Conservation (phyloP, 2,329 filamentous ascomycete species). For the Neofusicoccum parvum region DNA sequence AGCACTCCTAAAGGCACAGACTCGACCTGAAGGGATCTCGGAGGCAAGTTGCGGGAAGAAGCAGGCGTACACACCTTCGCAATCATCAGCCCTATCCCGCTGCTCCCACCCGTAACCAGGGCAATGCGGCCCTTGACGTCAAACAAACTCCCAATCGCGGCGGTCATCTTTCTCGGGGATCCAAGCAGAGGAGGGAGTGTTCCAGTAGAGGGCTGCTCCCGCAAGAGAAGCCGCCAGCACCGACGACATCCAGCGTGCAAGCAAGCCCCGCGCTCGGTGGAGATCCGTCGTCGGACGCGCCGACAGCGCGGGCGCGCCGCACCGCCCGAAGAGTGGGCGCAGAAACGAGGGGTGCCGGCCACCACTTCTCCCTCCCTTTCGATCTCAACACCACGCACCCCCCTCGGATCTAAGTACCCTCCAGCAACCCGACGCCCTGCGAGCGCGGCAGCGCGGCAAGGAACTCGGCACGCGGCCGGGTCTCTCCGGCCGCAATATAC, state of each 20-base stretch:
- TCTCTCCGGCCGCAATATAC: no score
- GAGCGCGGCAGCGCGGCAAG: no score
- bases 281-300: slow-evolving; percentile 3
- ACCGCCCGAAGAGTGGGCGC: neutral
- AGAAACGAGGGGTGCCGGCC: neutral
- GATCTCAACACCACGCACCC: no score
- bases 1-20: no score
- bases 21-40: no score
- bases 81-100: slow-evolving; percentile 23
- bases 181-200: no score
- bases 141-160: slow-evolving; percentile 14
- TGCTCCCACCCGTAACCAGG: slow-evolving; percentile 21
- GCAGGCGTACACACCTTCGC: slow-evolving; percentile 11
- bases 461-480: no score
- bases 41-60: neutral
- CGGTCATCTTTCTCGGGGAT: neutral
- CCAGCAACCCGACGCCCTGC: no score
- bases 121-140: slow-evolving; percentile 22
- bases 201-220: neutral
- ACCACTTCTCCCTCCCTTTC: neutral
- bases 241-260: neutral
- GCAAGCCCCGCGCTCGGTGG: neutral
- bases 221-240: neutral
- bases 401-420: no score
- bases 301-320: neutral